Base-by-base conservation (phyloP, 2,329 filamentous ascomycete species). In the Aspergillus carbonarius region DNA sequence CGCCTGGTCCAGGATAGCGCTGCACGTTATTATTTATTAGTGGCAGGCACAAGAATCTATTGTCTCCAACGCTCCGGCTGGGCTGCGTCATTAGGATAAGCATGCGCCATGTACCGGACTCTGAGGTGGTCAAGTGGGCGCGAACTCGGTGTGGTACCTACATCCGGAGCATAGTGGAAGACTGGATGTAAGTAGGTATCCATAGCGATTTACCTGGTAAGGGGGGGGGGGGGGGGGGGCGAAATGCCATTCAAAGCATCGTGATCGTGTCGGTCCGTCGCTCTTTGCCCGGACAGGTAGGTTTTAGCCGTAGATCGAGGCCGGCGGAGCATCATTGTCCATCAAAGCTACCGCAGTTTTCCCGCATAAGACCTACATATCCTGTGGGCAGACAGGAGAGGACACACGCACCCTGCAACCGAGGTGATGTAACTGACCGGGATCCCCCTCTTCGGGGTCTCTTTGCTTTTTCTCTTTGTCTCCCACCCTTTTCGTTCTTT, bases 221-320 rank as follows among this genome's bases (percentile, higher is more conserved):
- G 44, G 46, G 27, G 57, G 34, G 17, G 7, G n/a, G 57, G 34
- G 17, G 7, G n/a, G n/a, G n/a, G n/a, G 15, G 46, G 7, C 12
- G 39, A 44, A 18, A 46, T 51, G 50, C 50, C 50, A 60, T 44
- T 13, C 13, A n/a, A 44, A 44, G 17, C 42, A 23, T 39, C 39
- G 23, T 42, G 54, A 42, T 48, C 54, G 37, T 30, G 54, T 50
- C 50, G 25, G 39, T 51, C 55, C 49, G 54, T 37, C 52, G 44
- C 46, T 60, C 54, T 53, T 62, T 60, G 55, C 60, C 54, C 12
- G 52, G 54, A 52, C 34, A 35, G 49, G 60, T 34, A 59, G 32
- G 32, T 52, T 34, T 18, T 8, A 18, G 40, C 9, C 40, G 42
- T 48, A 17, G 23, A 42, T 42, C 39, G 5, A 18, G 10, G 18